These are phyloP conservation scores for Conticribra guillardii DNA, from an alignment of 108 stramenopile species.

Conservation along the genomic window DNA sequence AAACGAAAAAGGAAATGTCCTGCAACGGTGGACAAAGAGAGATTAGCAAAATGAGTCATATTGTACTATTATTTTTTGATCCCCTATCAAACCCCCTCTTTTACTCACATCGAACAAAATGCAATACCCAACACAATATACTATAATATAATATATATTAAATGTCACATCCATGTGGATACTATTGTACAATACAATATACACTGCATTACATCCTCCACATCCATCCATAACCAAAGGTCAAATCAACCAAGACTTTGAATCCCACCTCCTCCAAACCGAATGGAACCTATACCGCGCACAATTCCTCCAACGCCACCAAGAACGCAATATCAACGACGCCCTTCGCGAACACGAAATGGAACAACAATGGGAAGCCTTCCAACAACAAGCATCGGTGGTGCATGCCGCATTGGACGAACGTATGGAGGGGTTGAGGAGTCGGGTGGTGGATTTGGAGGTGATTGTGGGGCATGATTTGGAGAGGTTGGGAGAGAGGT, in stretches of 20 bases:
- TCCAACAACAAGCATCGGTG: constrained; percentile 18
- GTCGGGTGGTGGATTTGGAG: constrained; percentile 24
- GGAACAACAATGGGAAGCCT: constrained; percentile 22
- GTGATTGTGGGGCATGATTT: constrained; percentile 30
- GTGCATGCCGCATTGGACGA: constrained; percentile 37
- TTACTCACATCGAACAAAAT: too few relatives aligned
- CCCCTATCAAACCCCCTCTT: too few relatives aligned
- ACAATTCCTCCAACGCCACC: constrained; percentile 27
- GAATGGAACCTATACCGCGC: constrained; percentile 40
- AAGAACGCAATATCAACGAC: constrained; percentile 22
- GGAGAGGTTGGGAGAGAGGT: constrained; percentile 35
- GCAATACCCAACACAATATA: too few relatives aligned
- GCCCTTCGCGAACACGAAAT: constrained; percentile 18
- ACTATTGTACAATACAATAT: neutral
- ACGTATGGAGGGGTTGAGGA: constrained; percentile 22
- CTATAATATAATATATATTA: too few relatives aligned
- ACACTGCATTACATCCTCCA: neutral
- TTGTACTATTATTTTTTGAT: too few relatives aligned
- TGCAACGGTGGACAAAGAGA: too few relatives aligned
- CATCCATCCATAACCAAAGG: too few relatives aligned
- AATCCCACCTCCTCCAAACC: constrained; percentile 31
- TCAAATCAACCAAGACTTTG: constrained; percentile 47
- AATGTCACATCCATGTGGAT: neutral
- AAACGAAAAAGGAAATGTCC: too few relatives aligned
- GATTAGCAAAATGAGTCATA: too few relatives aligned